Percentiles rank a stretch among this genome's conserved stretches.
Evolutionary conservation across 1,139 yeast genomes (phyloP).

Genomic region (Candida sp.): DNA sequence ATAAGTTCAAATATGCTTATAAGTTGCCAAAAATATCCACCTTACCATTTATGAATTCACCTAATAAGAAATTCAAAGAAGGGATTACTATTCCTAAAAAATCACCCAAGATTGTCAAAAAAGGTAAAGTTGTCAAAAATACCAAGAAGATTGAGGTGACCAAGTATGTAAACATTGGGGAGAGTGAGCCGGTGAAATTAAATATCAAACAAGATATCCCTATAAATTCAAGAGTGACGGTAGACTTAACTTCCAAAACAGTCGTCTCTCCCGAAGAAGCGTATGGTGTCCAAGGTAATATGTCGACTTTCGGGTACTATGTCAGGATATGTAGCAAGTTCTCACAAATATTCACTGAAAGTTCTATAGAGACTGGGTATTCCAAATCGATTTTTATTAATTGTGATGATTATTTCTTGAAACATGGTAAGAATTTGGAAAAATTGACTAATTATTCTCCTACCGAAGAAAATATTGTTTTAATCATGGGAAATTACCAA

Average conservation of each 20-base stretch:
- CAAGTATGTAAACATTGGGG: conserved; percentile 75
- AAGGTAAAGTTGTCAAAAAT: conserved; percentile 39
- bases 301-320: conserved; percentile 68
- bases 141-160: conserved; percentile 56
- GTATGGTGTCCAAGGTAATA: conserved; percentile 59
- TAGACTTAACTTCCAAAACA: conserved; percentile 57
- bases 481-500: conserved; percentile 63
- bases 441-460: conserved; percentile 9
- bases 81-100: conserved; percentile 68
- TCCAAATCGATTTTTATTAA: conserved; percentile 61
- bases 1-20: conserved; percentile 61
- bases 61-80: conserved; percentile 45
- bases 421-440: conserved; percentile 12
- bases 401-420: conserved; percentile 59
- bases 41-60: conserved; percentile 68
- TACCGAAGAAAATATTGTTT: conserved; percentile 30
- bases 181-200: conserved; percentile 52
- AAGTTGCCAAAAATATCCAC: conserved; percentile 70
- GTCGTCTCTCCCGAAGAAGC: conserved; percentile 75
- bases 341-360: conserved; percentile 67
- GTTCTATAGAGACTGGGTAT: conserved; percentile 67
- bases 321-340: conserved; percentile 66
- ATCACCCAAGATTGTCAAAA: conserved; percentile 34
- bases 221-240: conserved; percentile 76
- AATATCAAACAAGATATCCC: conserved; percentile 61